These are phyloP conservation scores for Cyathus striatus DNA, from an alignment of 768 basidiomycete species.

Conservation along the genomic window DNA sequence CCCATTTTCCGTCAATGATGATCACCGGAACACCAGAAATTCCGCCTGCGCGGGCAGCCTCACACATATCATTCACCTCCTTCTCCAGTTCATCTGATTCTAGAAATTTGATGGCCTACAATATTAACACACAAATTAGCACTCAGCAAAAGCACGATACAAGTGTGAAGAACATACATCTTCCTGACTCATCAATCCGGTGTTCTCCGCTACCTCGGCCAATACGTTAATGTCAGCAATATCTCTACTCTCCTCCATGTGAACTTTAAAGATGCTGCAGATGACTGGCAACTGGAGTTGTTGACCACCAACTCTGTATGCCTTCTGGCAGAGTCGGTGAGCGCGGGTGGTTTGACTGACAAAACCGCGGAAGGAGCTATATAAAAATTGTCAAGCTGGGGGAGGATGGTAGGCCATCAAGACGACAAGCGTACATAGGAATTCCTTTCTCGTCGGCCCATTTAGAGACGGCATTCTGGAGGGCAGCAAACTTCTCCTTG, in stretches of 20 bases:
- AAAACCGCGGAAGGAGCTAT: constrained; percentile 53
- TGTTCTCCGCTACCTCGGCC: constrained; percentile 49
- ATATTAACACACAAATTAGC: constrained; percentile 1
- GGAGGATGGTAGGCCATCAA: not conserved
- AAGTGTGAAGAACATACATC: constrained; percentile 39
- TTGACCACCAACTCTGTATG: constrained; percentile 58
- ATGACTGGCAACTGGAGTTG: constrained; percentile 52
- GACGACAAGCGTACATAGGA: constrained; percentile 40
- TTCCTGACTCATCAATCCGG: constrained; percentile 50
- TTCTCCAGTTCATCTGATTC: constrained; percentile 57
- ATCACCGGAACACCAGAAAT: constrained; percentile 79
- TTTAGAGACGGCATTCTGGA: constrained; percentile 39
- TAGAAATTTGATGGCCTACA: constrained; percentile 60
- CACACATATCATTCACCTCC: constrained; percentile 60
- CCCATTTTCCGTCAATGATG: constrained; percentile 76
- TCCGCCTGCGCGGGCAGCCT: constrained; percentile 57
- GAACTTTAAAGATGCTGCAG: constrained; percentile 57
- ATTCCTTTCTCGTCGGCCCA: constrained; percentile 55
- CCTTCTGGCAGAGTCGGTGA: constrained; percentile 70
- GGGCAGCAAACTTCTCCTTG: constrained; percentile 37
- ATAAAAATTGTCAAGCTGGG: not conserved
- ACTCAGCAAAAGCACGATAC: not conserved
- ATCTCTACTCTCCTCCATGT: constrained; percentile 61
- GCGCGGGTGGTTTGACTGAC: constrained; percentile 64
- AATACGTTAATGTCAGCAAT: constrained; percentile 56